Percentiles rank a stretch among this genome's conserved stretches.
Evolutionary conservation across 2,329 filamentous ascomycete genomes (phyloP).

Genomic region (Raffaelea ambrosiae): DNA sequence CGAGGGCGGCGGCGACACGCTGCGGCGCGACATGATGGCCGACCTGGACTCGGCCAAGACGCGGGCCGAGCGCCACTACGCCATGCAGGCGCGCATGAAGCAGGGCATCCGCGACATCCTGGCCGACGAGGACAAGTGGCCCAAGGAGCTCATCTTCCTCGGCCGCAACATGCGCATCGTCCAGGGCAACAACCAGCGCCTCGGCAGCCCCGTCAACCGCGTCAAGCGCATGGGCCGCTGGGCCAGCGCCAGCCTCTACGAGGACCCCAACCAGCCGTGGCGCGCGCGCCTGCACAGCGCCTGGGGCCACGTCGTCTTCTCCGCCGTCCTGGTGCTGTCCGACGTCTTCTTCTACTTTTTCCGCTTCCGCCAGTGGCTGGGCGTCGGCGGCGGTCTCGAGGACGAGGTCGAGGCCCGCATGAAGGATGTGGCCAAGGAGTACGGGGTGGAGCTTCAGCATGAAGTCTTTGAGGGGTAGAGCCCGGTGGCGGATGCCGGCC

Average conservation of each 20-base stretch:
- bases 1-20: constrained; percentile 67
- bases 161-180: constrained; percentile 88
- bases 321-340: constrained; percentile 62
- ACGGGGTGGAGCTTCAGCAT: constrained; percentile 85
- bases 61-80: constrained; percentile 68
- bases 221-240: constrained; percentile 91
- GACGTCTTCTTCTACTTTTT: constrained; percentile 80
- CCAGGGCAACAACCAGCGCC: constrained; percentile 85
- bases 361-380: constrained; percentile 68
- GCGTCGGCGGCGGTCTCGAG: constrained; percentile 78
- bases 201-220: constrained; percentile 82
- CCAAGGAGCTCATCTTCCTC: constrained; percentile 85
- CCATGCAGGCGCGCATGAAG: constrained; percentile 81
- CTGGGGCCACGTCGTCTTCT: constrained; percentile 75
- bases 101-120: constrained; percentile 61
- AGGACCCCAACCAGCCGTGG: constrained; percentile 57
- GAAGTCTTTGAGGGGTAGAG: constrained; percentile 75
- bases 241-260: constrained; percentile 76
- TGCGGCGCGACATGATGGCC: constrained; percentile 55
- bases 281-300: constrained; percentile 58
- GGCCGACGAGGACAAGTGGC: constrained; percentile 79
- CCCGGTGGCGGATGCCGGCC: no score
- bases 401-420: constrained; percentile 86
- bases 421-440: constrained; percentile 80
- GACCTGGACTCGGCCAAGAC: constrained; percentile 51